These are phyloP conservation scores for Emergomyces pasteurianus DNA, from an alignment of 2,329 filamentous ascomycete genomes.

Conservation along the genomic window DNA sequence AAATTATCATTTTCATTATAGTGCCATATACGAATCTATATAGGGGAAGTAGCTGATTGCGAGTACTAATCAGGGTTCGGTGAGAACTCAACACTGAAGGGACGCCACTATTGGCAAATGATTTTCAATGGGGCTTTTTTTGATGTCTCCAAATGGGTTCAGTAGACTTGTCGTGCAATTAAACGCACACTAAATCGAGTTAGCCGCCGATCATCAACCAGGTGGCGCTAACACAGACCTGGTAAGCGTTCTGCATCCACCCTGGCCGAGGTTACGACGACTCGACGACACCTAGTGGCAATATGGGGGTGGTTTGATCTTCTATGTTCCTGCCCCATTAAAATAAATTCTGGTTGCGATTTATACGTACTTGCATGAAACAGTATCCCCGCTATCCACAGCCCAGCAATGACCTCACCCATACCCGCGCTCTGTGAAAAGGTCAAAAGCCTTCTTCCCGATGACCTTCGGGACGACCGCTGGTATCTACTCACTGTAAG, in stretches of 20 bases:
- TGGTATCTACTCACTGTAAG: constrained; percentile 34
- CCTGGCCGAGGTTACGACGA: not conserved
- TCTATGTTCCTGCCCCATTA: not conserved
- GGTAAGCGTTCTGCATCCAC: not conserved
- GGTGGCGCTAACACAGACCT: not conserved
- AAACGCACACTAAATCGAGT: not conserved
- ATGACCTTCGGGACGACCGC: constrained; percentile 51
- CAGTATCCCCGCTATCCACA: no score
- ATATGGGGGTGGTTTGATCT: not conserved
- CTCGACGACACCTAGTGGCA: not conserved
- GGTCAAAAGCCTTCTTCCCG: constrained; percentile 15
- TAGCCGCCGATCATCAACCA: not conserved
- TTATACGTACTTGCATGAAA: not conserved
- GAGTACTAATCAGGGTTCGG: not conserved
- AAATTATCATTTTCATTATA: not conserved
- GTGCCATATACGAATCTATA: not conserved
- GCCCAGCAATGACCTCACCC: not conserved
- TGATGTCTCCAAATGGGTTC: not conserved
- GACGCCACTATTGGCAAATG: no score
- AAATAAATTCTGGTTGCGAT: not conserved
- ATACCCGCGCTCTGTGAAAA: constrained; percentile 12
- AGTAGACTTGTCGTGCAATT: not conserved
- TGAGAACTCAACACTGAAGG: not conserved
- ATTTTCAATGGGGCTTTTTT: no score
- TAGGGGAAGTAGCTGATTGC: not conserved